Evolutionary conservation across 169 alveolate species (phyloP).

Genomic region (Cryptosporidium muris): DNA sequence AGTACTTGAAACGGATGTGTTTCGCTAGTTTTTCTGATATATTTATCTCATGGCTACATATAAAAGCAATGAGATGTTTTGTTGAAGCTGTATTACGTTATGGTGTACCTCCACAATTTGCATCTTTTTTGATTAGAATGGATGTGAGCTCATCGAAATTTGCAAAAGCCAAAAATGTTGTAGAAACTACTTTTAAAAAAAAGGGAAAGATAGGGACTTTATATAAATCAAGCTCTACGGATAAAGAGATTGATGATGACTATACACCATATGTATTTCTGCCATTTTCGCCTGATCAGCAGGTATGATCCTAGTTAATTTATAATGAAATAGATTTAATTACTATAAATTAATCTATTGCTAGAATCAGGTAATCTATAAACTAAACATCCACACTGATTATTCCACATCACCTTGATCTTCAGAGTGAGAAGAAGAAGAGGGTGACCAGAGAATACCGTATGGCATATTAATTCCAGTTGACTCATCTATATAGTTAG

Average conservation of each 20-base stretch:
- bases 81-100: constrained; percentile 89
- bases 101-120: constrained; percentile 89
- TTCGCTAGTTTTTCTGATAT: constrained; percentile 88
- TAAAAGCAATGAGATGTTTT: constrained; percentile 88
- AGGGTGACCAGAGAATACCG: constrained; percentile 66
- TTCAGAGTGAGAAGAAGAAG: constrained; percentile 40
- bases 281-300: constrained; percentile 64
- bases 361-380: too few species aligned
- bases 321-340: neutral
- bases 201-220: constrained; percentile 71
- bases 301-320: constrained; percentile 1
- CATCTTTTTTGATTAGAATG: constrained; percentile 79
- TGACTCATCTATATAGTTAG: neutral
- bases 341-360: neutral
- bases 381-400: neutral
- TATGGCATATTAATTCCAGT: neutral
- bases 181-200: constrained; percentile 72
- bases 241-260: constrained; percentile 65
- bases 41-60: constrained; percentile 85
- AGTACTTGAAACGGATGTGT: constrained; percentile 84
- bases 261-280: constrained; percentile 62
- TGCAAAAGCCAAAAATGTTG: constrained; percentile 70
- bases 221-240: constrained; percentile 23
- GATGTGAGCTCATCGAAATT: constrained; percentile 62
- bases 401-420: neutral